Evolutionary conservation across 352 stramenopile species (phyloP).

Genomic region (Pythium aquatile): DNA sequence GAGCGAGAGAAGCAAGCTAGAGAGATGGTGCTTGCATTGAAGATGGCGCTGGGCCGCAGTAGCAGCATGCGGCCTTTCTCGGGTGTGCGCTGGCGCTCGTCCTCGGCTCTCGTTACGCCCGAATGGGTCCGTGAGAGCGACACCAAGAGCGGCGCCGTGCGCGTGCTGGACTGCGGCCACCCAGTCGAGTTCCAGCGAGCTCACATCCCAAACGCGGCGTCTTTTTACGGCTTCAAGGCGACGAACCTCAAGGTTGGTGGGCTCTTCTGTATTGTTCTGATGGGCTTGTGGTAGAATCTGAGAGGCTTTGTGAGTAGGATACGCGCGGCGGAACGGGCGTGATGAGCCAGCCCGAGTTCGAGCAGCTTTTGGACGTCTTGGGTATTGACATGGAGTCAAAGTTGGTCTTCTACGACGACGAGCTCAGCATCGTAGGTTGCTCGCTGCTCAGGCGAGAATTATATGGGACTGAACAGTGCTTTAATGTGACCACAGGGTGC

Average conservation of each 20-base stretch:
- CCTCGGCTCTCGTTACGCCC: constrained; percentile 23
- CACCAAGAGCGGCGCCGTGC: constrained; percentile 14
- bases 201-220: constrained; percentile 47
- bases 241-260: constrained; percentile 34
- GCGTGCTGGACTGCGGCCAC: constrained; percentile 61
- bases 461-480: too few species aligned
- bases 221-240: constrained; percentile 38
- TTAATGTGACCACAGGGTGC: constrained; percentile 34
- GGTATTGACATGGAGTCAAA: constrained; percentile 46
- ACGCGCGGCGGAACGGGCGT: constrained; percentile 44
- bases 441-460: too few species aligned
- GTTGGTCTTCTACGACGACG: constrained; percentile 81
- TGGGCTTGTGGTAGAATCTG: too few species aligned
- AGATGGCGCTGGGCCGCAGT: constrained; percentile 7
- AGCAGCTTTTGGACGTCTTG: constrained; percentile 41
- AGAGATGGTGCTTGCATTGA: neutral
- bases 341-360: constrained; percentile 42
- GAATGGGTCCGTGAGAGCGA: constrained; percentile 30
- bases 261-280: too few species aligned
- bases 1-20: neutral
- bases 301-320: constrained; percentile 24
- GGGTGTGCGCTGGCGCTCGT: constrained; percentile 10
- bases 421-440: constrained; percentile 50
- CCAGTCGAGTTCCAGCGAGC: constrained; percentile 45
- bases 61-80: constrained; percentile 1